A percentile compares a stretch with the other conserved stretches of the same genome.
Conservation (phyloP, 1,284 basidiomycete species). For the Leucoagaricus sp. region DNA sequence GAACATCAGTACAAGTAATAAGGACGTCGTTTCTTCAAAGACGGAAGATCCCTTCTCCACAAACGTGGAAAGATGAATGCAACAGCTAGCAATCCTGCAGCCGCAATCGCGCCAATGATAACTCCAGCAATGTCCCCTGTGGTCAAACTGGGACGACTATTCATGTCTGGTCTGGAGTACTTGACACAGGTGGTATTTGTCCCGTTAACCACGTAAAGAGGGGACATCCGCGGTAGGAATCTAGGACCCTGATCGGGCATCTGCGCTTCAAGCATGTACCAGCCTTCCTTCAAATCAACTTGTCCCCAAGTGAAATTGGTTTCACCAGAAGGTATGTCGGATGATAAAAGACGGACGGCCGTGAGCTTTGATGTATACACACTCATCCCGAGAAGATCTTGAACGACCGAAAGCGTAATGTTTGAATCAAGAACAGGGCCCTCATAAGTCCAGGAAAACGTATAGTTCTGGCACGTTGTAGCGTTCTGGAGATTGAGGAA, state of each 20-base stretch:
- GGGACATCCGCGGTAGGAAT: conserved; percentile 8
- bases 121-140: conserved; percentile 21
- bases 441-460: conserved; percentile 17
- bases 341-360: conserved; percentile 17
- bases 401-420: neutral
- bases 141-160: neutral
- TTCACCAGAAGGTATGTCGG: conserved; percentile 13
- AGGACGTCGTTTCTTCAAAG: conserved; percentile 5
- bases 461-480: conserved; percentile 15
- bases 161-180: neutral
- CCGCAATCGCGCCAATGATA: conserved; percentile 20
- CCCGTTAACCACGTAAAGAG: conserved; percentile 21
- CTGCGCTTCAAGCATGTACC: conserved; percentile 18
- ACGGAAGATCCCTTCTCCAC: conserved; percentile 19
- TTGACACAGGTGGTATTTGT: conserved; percentile 17
- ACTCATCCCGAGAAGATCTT: neutral
- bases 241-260: conserved; percentile 14
- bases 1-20: conserved; percentile 9
- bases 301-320: conserved; percentile 17
- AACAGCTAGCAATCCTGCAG: conserved; percentile 18
- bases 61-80: conserved; percentile 23
- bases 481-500: conserved; percentile 6
- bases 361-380: neutral
- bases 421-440: conserved; percentile 12
- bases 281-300: conserved; percentile 21